Evolutionary conservation across 768 basidiomycete genomes (phyloP).

Genomic region (Podaxis sp.): DNA sequence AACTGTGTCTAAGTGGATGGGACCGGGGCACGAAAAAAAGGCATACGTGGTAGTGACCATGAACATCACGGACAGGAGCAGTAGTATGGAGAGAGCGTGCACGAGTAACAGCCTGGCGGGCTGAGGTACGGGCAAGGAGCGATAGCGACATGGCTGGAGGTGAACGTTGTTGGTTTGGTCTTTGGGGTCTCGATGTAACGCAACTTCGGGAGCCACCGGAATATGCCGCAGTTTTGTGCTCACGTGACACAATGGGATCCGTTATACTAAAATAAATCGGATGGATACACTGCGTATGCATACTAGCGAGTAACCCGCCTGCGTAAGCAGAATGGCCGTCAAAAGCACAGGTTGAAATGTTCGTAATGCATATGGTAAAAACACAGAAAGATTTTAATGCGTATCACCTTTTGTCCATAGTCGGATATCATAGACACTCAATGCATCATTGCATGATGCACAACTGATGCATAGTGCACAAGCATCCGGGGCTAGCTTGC

Average conservation of each 20-base stretch:
- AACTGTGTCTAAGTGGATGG: constrained; percentile 13
- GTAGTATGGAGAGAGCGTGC: constrained; percentile 40
- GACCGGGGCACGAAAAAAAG: background rate
- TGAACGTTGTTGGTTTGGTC: background rate
- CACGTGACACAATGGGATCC: background rate
- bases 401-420: too few species aligned
- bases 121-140: constrained; percentile 41
- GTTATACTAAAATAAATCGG: too few species aligned
- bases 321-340: too few species aligned
- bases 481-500: too few species aligned
- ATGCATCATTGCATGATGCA: too few species aligned
- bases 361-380: too few species aligned
- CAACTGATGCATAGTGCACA: too few species aligned
- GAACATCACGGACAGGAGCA: constrained; percentile 43
- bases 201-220: constrained; percentile 13
- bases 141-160: constrained; percentile 36
- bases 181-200: background rate
- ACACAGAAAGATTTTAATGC: too few species aligned
- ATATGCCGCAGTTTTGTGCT: background rate
- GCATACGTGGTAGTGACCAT: constrained; percentile 60
- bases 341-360: too few species aligned
- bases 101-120: constrained; percentile 34
- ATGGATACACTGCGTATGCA: too few species aligned
- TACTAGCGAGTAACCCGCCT: too few species aligned
- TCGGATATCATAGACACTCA: too few species aligned